Evolutionary conservation across 1,139 yeast species (phyloP).

Genomic region (Pichia sp.): DNA sequence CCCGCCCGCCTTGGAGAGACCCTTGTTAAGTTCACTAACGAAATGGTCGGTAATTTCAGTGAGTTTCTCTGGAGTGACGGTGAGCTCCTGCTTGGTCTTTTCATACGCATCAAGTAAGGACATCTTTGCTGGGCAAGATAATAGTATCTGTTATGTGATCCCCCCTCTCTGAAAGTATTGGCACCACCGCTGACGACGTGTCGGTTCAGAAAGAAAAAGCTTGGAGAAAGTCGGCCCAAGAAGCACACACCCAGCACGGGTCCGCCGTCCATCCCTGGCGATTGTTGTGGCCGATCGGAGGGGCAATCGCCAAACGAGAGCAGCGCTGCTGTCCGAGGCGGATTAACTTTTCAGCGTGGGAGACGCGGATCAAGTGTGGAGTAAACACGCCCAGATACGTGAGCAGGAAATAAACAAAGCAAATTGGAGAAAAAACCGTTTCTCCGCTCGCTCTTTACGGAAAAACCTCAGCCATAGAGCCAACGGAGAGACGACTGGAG

Average conservation of each 20-base stretch:
- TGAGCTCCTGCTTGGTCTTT: slow-evolving; percentile 58
- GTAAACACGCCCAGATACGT: neutral
- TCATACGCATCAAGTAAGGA: slow-evolving; percentile 27
- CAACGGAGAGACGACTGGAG: too few relatives aligned
- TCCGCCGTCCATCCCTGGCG: neutral
- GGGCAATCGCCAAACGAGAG: neutral
- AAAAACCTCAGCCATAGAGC: neutral
- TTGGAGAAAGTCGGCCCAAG: neutral
- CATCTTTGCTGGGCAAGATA: slow-evolving; percentile 3
- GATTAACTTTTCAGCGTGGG: neutral
- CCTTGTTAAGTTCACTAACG: slow-evolving; percentile 69
- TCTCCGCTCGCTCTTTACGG: neutral
- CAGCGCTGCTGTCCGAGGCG: neutral
- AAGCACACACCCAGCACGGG: neutral
- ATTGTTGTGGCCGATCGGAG: neutral
- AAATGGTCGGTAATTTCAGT: slow-evolving; percentile 65
- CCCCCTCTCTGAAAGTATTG: neutral
- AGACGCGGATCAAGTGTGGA: neutral
- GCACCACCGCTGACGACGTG: too few relatives aligned
- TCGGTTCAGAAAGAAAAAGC: neutral
- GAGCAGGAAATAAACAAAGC: neutral
- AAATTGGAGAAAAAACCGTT: neutral
- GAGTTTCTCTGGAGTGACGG: slow-evolving; percentile 57
- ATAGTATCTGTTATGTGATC: neutral
- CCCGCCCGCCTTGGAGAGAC: slow-evolving; percentile 70